Evolutionary conservation across 2,329 filamentous ascomycete species (phyloP), one percentile per base, ranked within the genome.

Genomic region (Lecanicillium sp.): DNA sequence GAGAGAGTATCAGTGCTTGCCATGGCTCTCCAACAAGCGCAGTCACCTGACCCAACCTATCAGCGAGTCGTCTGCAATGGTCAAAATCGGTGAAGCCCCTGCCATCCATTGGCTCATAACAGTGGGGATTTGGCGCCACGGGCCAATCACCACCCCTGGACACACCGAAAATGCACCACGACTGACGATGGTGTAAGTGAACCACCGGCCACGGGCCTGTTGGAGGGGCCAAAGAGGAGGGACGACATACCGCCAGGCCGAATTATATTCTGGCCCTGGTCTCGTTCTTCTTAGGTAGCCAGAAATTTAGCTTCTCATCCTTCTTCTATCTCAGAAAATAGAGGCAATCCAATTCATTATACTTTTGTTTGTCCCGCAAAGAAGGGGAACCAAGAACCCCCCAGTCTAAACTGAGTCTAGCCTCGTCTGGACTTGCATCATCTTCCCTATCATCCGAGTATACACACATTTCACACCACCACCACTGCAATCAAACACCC

Each of bases 121-220:
- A 35, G 34, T 20, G 33, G 35, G 30, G 6, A 31, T 9, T 11
- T 7, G 14, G 17, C 11, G 2, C 5, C 10, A n/a, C n/a, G 4
- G 20, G 32, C 46, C 46, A 49, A 49, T 47, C 51, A 56, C 17
- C 12, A 27, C 42, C 48, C 51, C 47, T 32, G 46, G 41, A 37
- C 36, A 29, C 47, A 58, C 54, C 55, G 55, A 54, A 48, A 56
- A 55, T 54, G 53, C 50, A 40, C 48, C 22, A 48, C 20, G 15
- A 44, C 37, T 49, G 46, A 48, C 48, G 57, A 56, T 55, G 55
- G 59, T 63, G 60, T 63, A 63, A 63, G 60, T 63, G 43, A 52
- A 52, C 29, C 22, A 27, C 17, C 20, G 30, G 33, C 38, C 22
- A 25, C 11, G 22, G 22, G 22, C 22, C 22, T 25, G 7, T 25